Base-by-base conservation (phyloP, 2,329 filamentous ascomycete genomes). In the Aschersonia sp. region DNA sequence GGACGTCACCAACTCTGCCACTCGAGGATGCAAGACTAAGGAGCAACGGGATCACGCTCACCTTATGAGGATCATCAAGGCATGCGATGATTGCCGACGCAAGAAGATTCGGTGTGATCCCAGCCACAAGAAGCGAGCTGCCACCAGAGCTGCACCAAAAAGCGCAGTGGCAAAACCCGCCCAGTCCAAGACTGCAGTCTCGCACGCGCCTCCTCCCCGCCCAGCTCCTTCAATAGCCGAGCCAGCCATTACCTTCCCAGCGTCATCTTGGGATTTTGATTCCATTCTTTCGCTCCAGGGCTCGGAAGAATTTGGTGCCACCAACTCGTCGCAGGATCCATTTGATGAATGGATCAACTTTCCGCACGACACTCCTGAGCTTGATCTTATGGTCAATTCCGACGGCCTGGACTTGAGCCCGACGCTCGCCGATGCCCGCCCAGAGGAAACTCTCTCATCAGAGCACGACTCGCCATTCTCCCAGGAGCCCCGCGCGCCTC, bases 11-110 rank as follows among this genome's bases (percentile, higher is more conserved):
- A 76, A 79, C 60, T 71, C 73, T 48, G 75, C 76, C 11, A 78
- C 76, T 12, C 71, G 78, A 40, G 77, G 78, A 35, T 77, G 72
- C 60, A 82, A 81, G 66, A 79, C 79, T 46, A 79, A 79, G 68
- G 78, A 81, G 66, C 78, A 82, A 66, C 72, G 79, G 35, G 78
- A 81, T 47, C 79, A 81, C 57, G 79, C 79, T 5, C 78, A 81
- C 54, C 63, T 81, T 44, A 82, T 83, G 75, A 69, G 79, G 50
- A 78, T 79, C 57, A 76, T 81, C 59, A 81, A 81, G 65, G 79
- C 79, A n/a, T 83, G 79, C 58, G 74, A 79, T 42, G 66, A 68
- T 51, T 83, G 79, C 66, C 67, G 70, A 51, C 69, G 67, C 59
- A 82, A 80, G 71, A 83, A 83, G 72, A 69, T 76, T 41, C 72